These are phyloP conservation scores for Colletotrichum theobromicola DNA, from an alignment of 2,329 filamentous ascomycete species.

Conservation along the genomic window DNA sequence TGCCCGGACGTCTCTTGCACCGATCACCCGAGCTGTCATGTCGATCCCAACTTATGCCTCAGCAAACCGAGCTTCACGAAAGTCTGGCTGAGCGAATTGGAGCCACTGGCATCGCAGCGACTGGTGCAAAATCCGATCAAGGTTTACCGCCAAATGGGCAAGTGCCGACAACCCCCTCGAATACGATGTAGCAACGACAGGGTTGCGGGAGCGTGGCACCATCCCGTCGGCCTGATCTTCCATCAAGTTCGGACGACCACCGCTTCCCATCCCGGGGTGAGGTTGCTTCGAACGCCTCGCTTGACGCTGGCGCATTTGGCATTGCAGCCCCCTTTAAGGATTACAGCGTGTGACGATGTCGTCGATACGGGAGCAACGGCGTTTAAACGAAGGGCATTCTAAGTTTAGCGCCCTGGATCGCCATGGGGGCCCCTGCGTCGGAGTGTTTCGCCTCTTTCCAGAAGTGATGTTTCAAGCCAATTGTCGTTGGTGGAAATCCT, in stretches of 20 bases:
- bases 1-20: not conserved
- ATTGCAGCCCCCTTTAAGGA: not conserved
- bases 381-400: not conserved
- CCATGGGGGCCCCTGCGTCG: not conserved
- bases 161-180: not conserved
- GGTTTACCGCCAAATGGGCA: not conserved
- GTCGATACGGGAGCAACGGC: not conserved
- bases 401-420: not conserved
- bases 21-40: not conserved
- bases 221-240: not conserved
- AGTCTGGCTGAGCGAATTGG: not conserved
- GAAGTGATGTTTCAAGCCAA: not conserved
- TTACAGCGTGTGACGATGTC: not conserved
- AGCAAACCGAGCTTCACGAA: not conserved
- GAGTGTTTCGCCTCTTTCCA: slow-evolving; percentile 3
- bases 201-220: not conserved
- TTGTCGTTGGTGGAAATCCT: not conserved
- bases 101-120: not conserved
- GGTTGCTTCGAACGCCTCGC: not conserved
- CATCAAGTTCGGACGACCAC: not conserved
- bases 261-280: not conserved
- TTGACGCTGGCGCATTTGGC: not conserved
- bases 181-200: not conserved
- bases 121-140: not conserved
- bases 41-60: not conserved